Evolutionary conservation across 1,284 basidiomycete genomes (phyloP).

Genomic region (Blastosporella zonata): DNA sequence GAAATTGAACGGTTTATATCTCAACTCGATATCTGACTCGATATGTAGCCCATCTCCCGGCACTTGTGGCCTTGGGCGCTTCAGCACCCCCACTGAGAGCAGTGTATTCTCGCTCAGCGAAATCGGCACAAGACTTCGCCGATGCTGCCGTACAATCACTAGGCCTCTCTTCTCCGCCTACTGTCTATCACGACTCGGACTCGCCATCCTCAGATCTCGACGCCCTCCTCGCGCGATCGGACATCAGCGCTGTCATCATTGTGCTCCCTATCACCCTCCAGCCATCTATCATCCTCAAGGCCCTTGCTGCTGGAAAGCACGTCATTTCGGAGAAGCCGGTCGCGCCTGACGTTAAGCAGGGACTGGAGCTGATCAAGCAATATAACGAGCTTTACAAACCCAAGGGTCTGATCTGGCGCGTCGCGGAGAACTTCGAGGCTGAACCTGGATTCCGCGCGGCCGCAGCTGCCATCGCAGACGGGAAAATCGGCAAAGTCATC

Average conservation of each 20-base stretch:
- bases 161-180: constrained; percentile 41
- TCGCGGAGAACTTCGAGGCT: constrained; percentile 83
- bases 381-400: constrained; percentile 66
- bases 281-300: constrained; percentile 62
- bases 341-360: constrained; percentile 65
- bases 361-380: constrained; percentile 58
- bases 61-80: constrained; percentile 50
- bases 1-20: constrained; percentile 28
- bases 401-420: constrained; percentile 76
- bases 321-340: constrained; percentile 87
- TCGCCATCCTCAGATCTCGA: constrained; percentile 46
- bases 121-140: constrained; percentile 55
- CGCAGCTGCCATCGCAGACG: constrained; percentile 48
- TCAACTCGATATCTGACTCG: constrained; percentile 24
- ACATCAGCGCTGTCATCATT: constrained; percentile 72
- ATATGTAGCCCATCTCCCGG: constrained; percentile 67
- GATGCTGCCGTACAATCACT: constrained; percentile 40
- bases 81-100: constrained; percentile 54
- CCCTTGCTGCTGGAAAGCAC: constrained; percentile 74
- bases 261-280: constrained; percentile 77
- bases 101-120: constrained; percentile 76
- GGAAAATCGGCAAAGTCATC: constrained; percentile 62
- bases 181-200: constrained; percentile 57
- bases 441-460: constrained; percentile 61
- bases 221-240: constrained; percentile 58